Evolutionary conservation across 441 rosid genomes (phyloP).

Genomic region (Corymbia citriodora): DNA sequence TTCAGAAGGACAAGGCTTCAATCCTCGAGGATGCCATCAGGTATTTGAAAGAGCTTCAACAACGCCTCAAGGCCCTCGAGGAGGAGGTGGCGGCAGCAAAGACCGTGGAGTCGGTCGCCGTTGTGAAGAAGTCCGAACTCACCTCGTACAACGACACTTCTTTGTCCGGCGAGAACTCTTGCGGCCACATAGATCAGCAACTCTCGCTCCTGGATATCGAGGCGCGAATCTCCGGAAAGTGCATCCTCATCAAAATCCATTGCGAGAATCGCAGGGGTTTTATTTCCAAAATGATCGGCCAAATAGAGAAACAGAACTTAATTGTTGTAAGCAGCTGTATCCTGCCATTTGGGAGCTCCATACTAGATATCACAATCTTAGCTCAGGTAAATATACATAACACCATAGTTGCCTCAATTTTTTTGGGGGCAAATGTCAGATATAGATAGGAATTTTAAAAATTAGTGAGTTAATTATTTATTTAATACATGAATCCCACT

Average conservation of each 20-base stretch:
- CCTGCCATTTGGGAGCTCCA: slow-evolving; percentile 52
- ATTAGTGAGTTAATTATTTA: neutral
- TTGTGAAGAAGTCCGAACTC: slow-evolving; percentile 50
- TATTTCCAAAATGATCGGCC: slow-evolving; percentile 25
- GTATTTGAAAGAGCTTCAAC: slow-evolving; percentile 69
- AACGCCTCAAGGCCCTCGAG: slow-evolving; percentile 50
- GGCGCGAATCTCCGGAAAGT: slow-evolving; percentile 43
- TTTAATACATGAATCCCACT: neutral
- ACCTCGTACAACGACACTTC: slow-evolving; percentile 29
- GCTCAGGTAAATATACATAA: slow-evolving; percentile 44
- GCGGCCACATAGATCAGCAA: slow-evolving; percentile 8
- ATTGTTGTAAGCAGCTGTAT: slow-evolving; percentile 34
- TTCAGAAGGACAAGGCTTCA: slow-evolving; percentile 71
- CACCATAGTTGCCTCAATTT: neutral
- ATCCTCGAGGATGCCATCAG: slow-evolving; percentile 71
- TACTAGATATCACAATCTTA: slow-evolving; percentile 49
- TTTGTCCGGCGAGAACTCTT: slow-evolving; percentile 16
- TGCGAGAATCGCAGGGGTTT: slow-evolving; percentile 48
- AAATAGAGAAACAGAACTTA: slow-evolving; percentile 45
- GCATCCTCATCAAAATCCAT: slow-evolving; percentile 55
- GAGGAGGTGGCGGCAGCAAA: slow-evolving; percentile 36
- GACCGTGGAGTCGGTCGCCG: slow-evolving; percentile 38
- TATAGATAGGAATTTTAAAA: neutral
- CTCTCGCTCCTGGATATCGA: slow-evolving; percentile 50
- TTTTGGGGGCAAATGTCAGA: neutral